Base-by-base conservation (phyloP, 2,329 filamentous ascomycete genomes). In the Metarhizium anisopliae region DNA sequence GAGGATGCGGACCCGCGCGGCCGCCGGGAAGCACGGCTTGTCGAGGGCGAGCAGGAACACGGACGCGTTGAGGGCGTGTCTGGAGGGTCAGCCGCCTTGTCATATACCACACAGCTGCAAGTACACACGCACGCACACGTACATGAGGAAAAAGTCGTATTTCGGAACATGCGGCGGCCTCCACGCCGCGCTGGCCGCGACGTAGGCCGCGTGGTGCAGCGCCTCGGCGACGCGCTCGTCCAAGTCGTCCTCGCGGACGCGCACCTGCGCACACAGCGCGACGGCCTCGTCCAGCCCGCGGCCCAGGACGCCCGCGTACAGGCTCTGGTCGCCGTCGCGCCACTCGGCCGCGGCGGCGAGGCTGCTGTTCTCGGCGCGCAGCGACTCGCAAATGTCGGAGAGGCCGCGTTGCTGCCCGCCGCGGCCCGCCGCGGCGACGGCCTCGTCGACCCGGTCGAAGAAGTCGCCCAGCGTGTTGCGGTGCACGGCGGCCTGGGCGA, bases 61-160 rank as follows among this genome's bases (percentile, higher is more conserved):
- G 11, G 77, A 66, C 0, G 75, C 75, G 65, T 87, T 96, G 61
- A 93, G 73, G 63, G 84, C 82, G 70, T 96, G 92, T 63, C 92
- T 91, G 66, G n/a, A 45, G 2, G n/a, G n/a, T 1, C 50, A 25
- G 16, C 4, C 32, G n/a, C n/a, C 40, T 29, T 10, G 29, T 20
- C 20, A 29, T 25, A 25, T 25, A 25, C 20, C 2, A 25, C 25
- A 25, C 25, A 25, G 3, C 25, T 25, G 25, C 25, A 4, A 10
- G 8, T 36, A 18, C 6, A 18, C 20, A 36, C 42, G 29, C 16
- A 18, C 14, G 4, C 2, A 18, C 7, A 59, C 77, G 69, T 61
- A 77, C 80, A 82, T 80, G 55, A 83, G 61, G 74, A 86, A 94
- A 68, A 96, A 96, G 67, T 96, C 92, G 67, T 90, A 84, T 67